phyloP scores from a whole-genome alignment of 768 basidiomycete species.

The Leccinellum luteum region DNA sequence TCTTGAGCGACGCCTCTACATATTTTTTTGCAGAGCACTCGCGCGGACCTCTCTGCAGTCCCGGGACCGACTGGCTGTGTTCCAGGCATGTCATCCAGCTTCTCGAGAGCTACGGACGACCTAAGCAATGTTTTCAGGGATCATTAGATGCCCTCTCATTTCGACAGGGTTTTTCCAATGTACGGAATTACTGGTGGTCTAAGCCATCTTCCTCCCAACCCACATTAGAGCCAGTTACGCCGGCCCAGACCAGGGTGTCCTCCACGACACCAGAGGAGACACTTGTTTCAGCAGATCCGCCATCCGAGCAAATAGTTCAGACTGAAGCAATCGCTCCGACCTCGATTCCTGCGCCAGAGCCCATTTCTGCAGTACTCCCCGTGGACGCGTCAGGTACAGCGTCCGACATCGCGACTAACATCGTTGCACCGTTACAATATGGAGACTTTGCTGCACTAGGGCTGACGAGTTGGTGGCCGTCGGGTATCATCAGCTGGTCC shows the following conservation, averaged over 20 bases:
- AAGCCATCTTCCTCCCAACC: conserved; percentile 15
- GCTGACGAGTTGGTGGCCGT: conserved; percentile 62
- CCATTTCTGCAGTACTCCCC: conserved; percentile 7
- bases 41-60: conserved; percentile 8
- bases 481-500: conserved; percentile 58
- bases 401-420: conserved; percentile 19
- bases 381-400: conserved; percentile 3
- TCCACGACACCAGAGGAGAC: not conserved
- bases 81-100: conserved; percentile 19
- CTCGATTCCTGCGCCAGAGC: conserved; percentile 1
- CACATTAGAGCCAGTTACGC: conserved; percentile 5
- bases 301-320: not conserved
- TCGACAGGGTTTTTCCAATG: conserved; percentile 13
- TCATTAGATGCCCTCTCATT: conserved; percentile 1
- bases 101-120: not conserved
- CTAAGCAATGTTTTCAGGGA: conserved; percentile 11
- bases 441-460: conserved; percentile 74
- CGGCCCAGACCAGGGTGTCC: not conserved
- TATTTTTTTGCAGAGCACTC: conserved; percentile 13
- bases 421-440: conserved; percentile 54
- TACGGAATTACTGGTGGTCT: conserved; percentile 34
- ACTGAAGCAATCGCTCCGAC: not conserved
- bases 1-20: conserved; percentile 10
- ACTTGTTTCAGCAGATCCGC: not conserved
- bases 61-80: conserved; percentile 9